Evolutionary conservation across 163 green algal genomes (phyloP).

Genomic region (Scenedesmus sp.): DNA sequence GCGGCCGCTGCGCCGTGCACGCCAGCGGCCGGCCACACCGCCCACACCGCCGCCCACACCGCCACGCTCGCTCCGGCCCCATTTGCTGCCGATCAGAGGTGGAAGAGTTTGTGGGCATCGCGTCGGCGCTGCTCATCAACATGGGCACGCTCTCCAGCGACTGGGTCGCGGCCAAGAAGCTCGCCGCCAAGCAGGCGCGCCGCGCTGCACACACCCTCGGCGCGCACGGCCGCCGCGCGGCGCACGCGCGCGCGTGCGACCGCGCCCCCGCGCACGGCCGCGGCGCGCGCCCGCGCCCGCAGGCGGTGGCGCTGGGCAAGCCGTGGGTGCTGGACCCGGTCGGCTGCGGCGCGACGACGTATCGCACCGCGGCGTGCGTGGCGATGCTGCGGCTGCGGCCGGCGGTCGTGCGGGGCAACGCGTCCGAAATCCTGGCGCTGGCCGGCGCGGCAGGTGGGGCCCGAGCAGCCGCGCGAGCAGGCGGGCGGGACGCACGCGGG

Average conservation of each 20-base stretch:
- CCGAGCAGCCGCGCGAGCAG: too few relatives aligned
- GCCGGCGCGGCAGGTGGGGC: slow-evolving; percentile 59
- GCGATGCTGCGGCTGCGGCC: slow-evolving; percentile 73
- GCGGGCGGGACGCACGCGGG: too few relatives aligned
- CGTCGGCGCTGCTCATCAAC: slow-evolving; percentile 80
- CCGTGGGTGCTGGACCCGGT: slow-evolving; percentile 95
- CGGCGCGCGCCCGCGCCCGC: too few relatives aligned
- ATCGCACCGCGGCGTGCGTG: slow-evolving; percentile 63
- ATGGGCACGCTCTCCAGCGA: slow-evolving; percentile 83
- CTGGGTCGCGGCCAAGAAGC: slow-evolving; percentile 76
- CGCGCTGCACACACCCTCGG: too few relatives aligned
- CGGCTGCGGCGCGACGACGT: slow-evolving; percentile 76
- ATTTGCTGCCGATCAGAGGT: slow-evolving; percentile 59
- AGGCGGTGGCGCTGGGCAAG: slow-evolving; percentile 68
- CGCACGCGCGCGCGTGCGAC: too few relatives aligned
- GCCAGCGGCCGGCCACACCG: not conserved
- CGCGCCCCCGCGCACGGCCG: too few relatives aligned
- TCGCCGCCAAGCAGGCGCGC: slow-evolving; percentile 62
- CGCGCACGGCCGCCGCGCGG: too few relatives aligned
- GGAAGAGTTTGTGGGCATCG: slow-evolving; percentile 73
- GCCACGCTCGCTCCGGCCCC: not conserved
- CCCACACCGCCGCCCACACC: too few relatives aligned
- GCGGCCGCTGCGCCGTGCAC: not conserved
- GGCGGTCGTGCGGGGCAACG: slow-evolving; percentile 87
- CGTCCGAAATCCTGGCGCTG: slow-evolving; percentile 85